Evolutionary conservation across 805 yeast species (phyloP), one percentile per base, ranked within the genome.

Genomic region (Debaryomyces hansenii): DNA sequence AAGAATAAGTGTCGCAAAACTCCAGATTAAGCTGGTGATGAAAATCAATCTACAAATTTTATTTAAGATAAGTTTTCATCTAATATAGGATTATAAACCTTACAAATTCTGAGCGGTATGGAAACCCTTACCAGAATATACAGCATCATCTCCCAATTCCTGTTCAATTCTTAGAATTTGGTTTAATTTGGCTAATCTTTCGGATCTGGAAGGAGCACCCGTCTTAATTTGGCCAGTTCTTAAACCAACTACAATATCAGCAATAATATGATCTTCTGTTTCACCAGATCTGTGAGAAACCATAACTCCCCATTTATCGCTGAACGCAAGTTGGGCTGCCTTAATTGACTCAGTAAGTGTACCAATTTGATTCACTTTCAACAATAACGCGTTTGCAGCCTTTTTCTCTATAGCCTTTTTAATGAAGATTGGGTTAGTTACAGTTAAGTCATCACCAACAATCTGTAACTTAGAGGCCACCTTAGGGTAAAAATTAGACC

Each of bases 271-370:
- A 79, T 94, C 99, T 82, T 94, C 99, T 60, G 97, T 91, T 84
- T 92, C 99, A 80, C 99, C 99, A 63, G 97, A 91, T 85, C 99
- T 90, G 90, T 92, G 99, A 67, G 97, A 91, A 66, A 94, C 98
- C 97, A 92, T 91, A 70, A 91, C 97, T 82, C 97, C 97, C 99
- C 99, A 92, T 70, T 90, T 90, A 57, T 96, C 97, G 57, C 83
- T 84, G 79, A 83, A 91, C 49, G 98, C 88, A 76, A 87, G 94
- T 74, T 87, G 77, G 66, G 98, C 97, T 67, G 98, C 97, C 75
- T 90, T 82, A 77, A 92, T 90, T 57, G 98, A 89, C 83, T 92
- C 99, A 63, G 96, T 73, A 64, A 92, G 78, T 60, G 97, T 79
- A 82, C 99, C 99, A 64, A 92, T 92, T 83, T 92, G 99, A 91